Conservation (phyloP, 1,284 basidiomycete genomes). For the Cryptococcus hybrid region DNA sequence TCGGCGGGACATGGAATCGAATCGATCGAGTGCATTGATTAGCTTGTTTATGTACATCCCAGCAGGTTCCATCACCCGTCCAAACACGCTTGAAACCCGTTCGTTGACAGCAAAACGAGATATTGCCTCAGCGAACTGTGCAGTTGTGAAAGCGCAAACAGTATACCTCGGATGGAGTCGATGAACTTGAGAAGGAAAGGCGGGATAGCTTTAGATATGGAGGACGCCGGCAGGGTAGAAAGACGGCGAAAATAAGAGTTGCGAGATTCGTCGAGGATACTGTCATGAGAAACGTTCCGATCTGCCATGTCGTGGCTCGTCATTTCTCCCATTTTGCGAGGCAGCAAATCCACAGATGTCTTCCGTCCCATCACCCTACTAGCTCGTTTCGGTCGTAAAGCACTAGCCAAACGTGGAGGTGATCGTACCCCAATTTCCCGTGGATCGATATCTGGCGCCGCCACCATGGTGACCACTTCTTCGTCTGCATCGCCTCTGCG, state of each 20-base stretch:
- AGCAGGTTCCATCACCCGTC: conserved; percentile 82
- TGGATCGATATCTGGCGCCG: not conserved
- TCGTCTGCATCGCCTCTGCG: conserved; percentile 29
- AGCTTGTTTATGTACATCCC: conserved; percentile 77
- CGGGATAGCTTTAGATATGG: conserved; percentile 69
- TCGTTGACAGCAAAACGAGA: conserved; percentile 79
- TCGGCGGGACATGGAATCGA: conserved; percentile 78
- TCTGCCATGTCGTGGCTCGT: conserved; percentile 3
- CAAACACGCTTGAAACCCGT: conserved; percentile 73
- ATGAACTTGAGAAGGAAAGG: conserved; percentile 69
- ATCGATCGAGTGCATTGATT: conserved; percentile 86
- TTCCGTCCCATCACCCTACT: conserved; percentile 18
- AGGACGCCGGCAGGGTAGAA: conserved; percentile 65
- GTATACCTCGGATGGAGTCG: conserved; percentile 84
- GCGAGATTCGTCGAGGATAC: conserved; percentile 63
- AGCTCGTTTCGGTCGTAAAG: not conserved
- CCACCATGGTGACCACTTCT: not conserved
- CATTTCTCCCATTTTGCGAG: conserved; percentile 11
- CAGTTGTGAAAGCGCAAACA: conserved; percentile 91
- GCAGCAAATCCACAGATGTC: conserved; percentile 29
- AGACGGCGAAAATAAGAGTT: conserved; percentile 92
- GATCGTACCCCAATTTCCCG: not conserved
- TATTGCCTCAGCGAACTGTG: conserved; percentile 89
- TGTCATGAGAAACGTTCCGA: conserved; percentile 25
- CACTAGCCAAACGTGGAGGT: not conserved